A percentile compares a stretch with the other conserved stretches of the same genome.
phyloP scores from a whole-genome alignment of 345 rosid species.

The Ceriops decandra region DNA sequence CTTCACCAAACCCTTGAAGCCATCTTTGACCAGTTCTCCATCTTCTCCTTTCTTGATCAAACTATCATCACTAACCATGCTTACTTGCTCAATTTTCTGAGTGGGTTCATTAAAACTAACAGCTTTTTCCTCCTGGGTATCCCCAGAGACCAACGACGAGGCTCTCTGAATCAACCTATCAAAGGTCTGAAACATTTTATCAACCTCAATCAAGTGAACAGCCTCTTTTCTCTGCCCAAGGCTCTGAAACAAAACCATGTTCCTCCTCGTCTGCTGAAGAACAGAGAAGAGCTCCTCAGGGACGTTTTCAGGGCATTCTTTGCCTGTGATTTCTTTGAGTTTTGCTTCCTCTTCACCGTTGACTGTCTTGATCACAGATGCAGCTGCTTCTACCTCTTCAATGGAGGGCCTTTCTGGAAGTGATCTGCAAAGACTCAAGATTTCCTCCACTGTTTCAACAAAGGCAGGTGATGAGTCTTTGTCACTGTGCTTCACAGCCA shows the following conservation, averaged over 20 bases:
- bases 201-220: constrained; percentile 41
- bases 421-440: constrained; percentile 48
- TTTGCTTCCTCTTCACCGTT: constrained; percentile 38
- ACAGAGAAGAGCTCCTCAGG: constrained; percentile 45
- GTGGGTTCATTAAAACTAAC: constrained; percentile 18
- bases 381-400: constrained; percentile 61
- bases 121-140: constrained; percentile 22
- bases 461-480: constrained; percentile 39
- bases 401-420: constrained; percentile 56
- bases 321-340: constrained; percentile 45
- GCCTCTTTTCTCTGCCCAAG: constrained; percentile 57
- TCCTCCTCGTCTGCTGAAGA: constrained; percentile 40
- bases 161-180: constrained; percentile 53
- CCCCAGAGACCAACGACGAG: constrained; percentile 47
- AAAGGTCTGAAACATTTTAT: constrained; percentile 40
- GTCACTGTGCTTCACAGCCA: constrained; percentile 33
- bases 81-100: constrained; percentile 28
- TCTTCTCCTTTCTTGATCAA: constrained; percentile 26
- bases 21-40: constrained; percentile 25
- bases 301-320: constrained; percentile 34
- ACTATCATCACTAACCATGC: constrained; percentile 18
- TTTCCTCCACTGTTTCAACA: constrained; percentile 42
- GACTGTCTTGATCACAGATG: constrained; percentile 39
- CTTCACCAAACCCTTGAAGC: constrained; percentile 24
- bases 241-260: constrained; percentile 42